Conservation (phyloP, 768 basidiomycete genomes). For the Hydnomerulius pinastri region DNA sequence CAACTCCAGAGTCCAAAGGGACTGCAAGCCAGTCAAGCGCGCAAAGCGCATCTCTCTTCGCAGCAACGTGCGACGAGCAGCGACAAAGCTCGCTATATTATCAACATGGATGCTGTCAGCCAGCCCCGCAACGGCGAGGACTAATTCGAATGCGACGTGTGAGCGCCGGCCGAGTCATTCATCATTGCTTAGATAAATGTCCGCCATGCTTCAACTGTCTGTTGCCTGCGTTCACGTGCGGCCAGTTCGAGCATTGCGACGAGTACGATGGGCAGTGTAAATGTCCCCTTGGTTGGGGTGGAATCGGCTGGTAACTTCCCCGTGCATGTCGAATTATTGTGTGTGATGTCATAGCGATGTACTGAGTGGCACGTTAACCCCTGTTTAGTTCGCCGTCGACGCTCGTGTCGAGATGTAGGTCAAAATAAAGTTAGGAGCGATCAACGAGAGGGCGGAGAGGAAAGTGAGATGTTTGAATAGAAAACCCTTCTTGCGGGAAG, state of each 20-base stretch:
- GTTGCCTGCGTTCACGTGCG: slow-evolving; percentile 88
- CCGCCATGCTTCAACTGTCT: slow-evolving; percentile 97
- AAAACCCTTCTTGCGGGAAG: slow-evolving; percentile 48
- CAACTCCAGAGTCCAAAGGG: too few relatives aligned
- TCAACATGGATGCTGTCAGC: slow-evolving; percentile 16
- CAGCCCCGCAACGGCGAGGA: slow-evolving; percentile 8
- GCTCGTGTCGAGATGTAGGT: slow-evolving; percentile 57
- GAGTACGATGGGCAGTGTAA: slow-evolving; percentile 94
- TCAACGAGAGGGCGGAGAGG: slow-evolving; percentile 45
- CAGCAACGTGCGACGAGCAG: slow-evolving; percentile 26
- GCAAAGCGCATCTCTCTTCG: too few relatives aligned
- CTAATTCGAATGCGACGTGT: slow-evolving; percentile 17
- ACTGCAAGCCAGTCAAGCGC: too few relatives aligned
- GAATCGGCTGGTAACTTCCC: slow-evolving; percentile 90
- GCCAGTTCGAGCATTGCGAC: slow-evolving; percentile 90
- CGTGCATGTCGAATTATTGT: too few relatives aligned
- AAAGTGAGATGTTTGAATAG: slow-evolving; percentile 48
- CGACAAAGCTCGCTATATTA: slow-evolving; percentile 2
- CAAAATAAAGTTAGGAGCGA: slow-evolving; percentile 53
- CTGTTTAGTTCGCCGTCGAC: slow-evolving; percentile 85
- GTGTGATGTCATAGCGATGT: neutral
- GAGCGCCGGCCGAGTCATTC: neutral
- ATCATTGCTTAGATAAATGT: slow-evolving; percentile 49
- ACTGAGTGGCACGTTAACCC: slow-evolving; percentile 28
- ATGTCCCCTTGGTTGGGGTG: slow-evolving; percentile 97